Conservation (phyloP, 345 rosid genomes). For the Syzygium aqueum region DNA sequence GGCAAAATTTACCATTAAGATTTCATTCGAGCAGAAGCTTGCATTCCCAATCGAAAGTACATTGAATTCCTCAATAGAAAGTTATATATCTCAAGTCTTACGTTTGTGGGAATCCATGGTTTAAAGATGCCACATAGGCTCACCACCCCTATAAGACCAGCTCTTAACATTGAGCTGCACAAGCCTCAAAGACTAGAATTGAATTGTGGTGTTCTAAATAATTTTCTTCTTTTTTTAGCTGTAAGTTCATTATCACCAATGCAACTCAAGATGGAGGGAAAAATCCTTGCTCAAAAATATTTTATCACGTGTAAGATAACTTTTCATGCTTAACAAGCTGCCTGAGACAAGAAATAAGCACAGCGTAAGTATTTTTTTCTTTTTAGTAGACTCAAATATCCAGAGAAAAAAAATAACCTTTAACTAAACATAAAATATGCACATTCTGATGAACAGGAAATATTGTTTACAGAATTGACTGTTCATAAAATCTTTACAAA, state of each 20-base stretch:
- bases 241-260: neutral
- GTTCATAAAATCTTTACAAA: neutral
- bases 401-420: neutral
- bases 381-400: neutral
- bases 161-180: neutral
- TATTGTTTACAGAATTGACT: neutral
- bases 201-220: neutral
- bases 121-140: neutral
- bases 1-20: neutral
- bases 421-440: neutral
- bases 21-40: neutral
- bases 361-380: neutral
- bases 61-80: neutral
- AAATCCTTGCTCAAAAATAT: neutral
- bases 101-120: neutral
- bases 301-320: neutral
- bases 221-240: neutral
- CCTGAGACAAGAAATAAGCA: neutral
- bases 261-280: neutral
- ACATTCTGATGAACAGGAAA: neutral
- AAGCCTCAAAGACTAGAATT: neutral
- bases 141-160: neutral
- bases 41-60: neutral
- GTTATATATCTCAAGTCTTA: neutral
- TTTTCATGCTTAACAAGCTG: neutral